Evolutionary conservation across 306 rosid species (phyloP).

Genomic region (Gynostemma pentaphyllum): DNA sequence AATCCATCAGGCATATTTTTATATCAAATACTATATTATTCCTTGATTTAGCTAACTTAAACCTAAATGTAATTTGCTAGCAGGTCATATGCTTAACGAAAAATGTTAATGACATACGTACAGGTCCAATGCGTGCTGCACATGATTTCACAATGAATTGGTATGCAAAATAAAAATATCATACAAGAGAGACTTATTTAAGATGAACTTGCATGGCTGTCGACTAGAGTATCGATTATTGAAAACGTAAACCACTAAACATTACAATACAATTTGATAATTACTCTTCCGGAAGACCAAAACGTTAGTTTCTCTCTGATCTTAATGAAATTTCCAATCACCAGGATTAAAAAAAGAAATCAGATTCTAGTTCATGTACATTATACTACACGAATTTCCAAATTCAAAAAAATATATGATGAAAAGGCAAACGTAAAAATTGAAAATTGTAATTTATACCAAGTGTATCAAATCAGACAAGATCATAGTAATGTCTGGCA

Average conservation of each 20-base stretch:
- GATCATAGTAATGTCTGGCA: conserved; percentile 20
- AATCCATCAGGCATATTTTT: not conserved
- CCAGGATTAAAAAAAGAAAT: not conserved
- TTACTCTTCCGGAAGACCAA: not conserved
- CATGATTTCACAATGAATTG: not conserved
- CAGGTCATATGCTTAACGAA: not conserved
- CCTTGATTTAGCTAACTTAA: not conserved
- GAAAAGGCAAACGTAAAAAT: not conserved
- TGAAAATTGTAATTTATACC: conserved; percentile 24
- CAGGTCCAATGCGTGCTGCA: not conserved
- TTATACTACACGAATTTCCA: not conserved
- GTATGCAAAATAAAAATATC: not conserved
- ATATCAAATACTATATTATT: not conserved
- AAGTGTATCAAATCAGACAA: conserved; percentile 38
- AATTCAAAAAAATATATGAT: not conserved
- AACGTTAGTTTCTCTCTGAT: not conserved
- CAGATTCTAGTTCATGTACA: not conserved
- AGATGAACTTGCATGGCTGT: not conserved
- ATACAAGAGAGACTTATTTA: no score
- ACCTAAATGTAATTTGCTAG: not conserved
- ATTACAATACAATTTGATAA: not conserved
- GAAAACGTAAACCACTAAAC: not conserved
- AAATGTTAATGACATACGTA: no score
- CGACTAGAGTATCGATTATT: not conserved
- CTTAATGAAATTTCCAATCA: not conserved